Evolutionary conservation across 495 filamentous ascomycete species (phyloP).

Genomic region (Hypoxylon rickii): DNA sequence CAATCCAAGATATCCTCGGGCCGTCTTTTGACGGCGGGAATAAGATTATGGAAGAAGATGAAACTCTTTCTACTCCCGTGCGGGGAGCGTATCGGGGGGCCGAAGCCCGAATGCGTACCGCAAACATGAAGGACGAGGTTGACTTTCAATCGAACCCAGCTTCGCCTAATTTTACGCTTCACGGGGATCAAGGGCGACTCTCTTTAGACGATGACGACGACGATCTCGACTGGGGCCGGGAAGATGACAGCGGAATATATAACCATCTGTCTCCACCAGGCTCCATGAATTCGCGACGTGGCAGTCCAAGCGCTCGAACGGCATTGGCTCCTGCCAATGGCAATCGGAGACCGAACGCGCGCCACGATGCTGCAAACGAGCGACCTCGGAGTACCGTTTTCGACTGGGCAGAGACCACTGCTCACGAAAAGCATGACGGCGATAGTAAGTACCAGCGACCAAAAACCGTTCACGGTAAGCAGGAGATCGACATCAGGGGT

Average conservation of each 20-base stretch:
- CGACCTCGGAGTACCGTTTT: constrained; percentile 70
- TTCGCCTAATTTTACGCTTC: constrained; percentile 33
- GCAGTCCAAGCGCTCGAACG: constrained; percentile 51
- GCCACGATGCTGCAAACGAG: constrained; percentile 43
- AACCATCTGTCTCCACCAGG: constrained; percentile 60
- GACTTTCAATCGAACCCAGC: not conserved
- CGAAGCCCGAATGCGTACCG: constrained; percentile 29
- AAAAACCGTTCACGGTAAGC: constrained; percentile 89
- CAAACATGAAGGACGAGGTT: constrained; percentile 19
- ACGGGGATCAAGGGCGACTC: constrained; percentile 49
- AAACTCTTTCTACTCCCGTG: constrained; percentile 62
- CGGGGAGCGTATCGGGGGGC: constrained; percentile 35
- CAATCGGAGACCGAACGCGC: constrained; percentile 41
- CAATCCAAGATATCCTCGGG: constrained; percentile 59
- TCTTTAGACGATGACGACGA: constrained; percentile 67
- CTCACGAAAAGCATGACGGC: constrained; percentile 57
- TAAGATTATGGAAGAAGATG: constrained; percentile 69
- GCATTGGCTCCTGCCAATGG: constrained; percentile 49
- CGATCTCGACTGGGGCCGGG: constrained; percentile 61
- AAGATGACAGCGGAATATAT: constrained; percentile 56
- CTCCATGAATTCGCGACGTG: constrained; percentile 50
- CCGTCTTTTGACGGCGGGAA: constrained; percentile 54
- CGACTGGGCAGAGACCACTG: constrained; percentile 81
- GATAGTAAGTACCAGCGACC: constrained; percentile 69
- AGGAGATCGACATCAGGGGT: constrained; percentile 70